Evolutionary conservation across 768 basidiomycete genomes (phyloP).

Genomic region (Leucocoprinus leucothites): DNA sequence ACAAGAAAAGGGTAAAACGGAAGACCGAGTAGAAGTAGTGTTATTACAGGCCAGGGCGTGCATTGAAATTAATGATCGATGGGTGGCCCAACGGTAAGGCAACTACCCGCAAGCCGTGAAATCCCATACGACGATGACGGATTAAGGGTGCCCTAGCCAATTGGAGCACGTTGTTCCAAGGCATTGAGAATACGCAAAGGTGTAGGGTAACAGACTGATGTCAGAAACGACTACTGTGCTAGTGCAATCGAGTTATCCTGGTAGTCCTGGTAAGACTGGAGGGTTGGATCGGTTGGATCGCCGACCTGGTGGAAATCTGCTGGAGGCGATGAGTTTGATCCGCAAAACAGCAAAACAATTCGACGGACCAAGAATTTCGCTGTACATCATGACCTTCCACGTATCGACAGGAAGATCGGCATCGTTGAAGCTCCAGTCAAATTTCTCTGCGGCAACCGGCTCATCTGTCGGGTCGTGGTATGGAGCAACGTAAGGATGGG

Average conservation of each 20-base stretch:
- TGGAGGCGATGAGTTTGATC: background rate
- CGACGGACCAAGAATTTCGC: constrained; percentile 85
- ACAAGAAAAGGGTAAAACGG: no score
- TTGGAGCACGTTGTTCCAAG: background rate
- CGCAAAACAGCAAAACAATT: no score
- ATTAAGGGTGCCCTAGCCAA: no score
- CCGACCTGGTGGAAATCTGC: constrained; percentile 82
- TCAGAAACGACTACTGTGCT: background rate
- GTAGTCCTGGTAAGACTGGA: constrained; percentile 10
- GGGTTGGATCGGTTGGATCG: constrained; percentile 31
- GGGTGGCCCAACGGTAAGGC: no score
- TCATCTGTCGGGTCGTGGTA: constrained; percentile 99
- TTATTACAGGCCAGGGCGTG: no score
- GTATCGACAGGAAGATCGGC: constrained; percentile 98
- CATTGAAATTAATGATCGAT: no score
- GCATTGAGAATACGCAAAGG: background rate
- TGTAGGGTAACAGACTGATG: constrained; percentile 7
- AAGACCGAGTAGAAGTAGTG: no score
- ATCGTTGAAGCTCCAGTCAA: constrained; percentile 99
- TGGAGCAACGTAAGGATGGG: constrained; percentile 91
- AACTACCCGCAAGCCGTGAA: no score
- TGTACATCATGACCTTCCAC: constrained; percentile 99
- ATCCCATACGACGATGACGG: no score
- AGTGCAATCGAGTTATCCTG: background rate
- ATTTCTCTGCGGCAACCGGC: constrained; percentile 88